Base-by-base conservation (phyloP, 2,329 filamentous ascomycete species). In the Fusarium xyrophilum region DNA sequence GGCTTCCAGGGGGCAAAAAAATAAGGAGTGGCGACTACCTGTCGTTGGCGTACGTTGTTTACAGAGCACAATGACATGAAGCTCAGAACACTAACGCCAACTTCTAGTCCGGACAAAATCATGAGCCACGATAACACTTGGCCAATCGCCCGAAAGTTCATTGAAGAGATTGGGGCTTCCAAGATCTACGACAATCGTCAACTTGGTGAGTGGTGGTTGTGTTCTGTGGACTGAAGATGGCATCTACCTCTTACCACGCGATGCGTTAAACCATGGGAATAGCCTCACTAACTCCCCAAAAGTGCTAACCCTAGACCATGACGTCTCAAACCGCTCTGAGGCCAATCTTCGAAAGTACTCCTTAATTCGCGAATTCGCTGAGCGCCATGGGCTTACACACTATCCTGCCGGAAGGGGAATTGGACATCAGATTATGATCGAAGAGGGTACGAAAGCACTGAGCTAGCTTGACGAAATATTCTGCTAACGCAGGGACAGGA, bases 381-480 rank as follows among this genome's bases (percentile, higher is more conserved):
- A 85, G 74, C 84, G 88, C 65, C 92, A 97, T 61, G 91, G 91
- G 4, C 85, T 96, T 2, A 83, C 89, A 60, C 93, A 94, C 76
- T 97, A 90, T 73, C 89, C 89, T 2, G 90, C 92, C 2, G 92
- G 92, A 3, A 80, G 88, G 44, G 93, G 93, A 15, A 97, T 97
- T 74, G 94, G 93, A 1, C 95, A 97, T 77, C 95, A 97, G 78
- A 90, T 95, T 71, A 93, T 96, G 91, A 87, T 97, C 0, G 93
- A 97, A 77, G 72, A 78, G 40, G 74, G 63, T 72, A 58, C 14
- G 23, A 3, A 28, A 15, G 0, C 2, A 42, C 11, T 5, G 19
- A n/a, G 1, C 0, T 23, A 2, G 6, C 11, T 23, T 8, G 6
- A 7, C 0, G 4, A 27, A 30, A 11, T 7, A 15, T 17, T 6